Percentiles rank a stretch among this genome's conserved stretches.
Evolutionary conservation across 2,329 filamentous ascomycete species (phyloP).

Genomic region (Cladophialophora carrionii): DNA sequence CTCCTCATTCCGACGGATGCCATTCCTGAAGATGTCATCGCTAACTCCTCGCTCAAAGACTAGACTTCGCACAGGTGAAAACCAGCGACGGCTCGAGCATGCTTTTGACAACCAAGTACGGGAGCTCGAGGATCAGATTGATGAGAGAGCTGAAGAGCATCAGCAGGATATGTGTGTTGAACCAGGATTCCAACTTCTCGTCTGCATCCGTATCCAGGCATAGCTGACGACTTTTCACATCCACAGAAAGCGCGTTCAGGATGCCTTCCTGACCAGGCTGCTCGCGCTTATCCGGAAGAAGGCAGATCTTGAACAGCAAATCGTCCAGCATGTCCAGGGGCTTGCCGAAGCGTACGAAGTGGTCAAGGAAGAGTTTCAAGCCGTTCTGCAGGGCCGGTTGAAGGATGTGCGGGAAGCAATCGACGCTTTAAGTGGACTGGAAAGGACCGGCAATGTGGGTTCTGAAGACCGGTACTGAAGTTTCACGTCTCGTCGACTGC

Average conservation of each 20-base stretch:
- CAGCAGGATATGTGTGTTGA: constrained; percentile 20
- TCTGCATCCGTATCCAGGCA: neutral
- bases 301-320: constrained; percentile 26
- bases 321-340: constrained; percentile 25
- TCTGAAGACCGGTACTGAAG: neutral
- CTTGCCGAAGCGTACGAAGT: constrained; percentile 25
- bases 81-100: constrained; percentile 27
- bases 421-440: constrained; percentile 2
- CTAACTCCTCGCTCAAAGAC: constrained; percentile 10
- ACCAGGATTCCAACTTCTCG: neutral
- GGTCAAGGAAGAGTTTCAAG: constrained; percentile 28
- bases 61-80: constrained; percentile 26
- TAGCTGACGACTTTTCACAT: neutral
- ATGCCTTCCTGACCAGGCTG: constrained; percentile 21
- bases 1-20: neutral
- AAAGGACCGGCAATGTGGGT: constrained; percentile 6
- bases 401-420: constrained; percentile 30
- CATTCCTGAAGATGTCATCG: neutral
- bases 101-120: constrained; percentile 24
- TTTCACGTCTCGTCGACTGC: constrained; percentile 50
- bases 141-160: constrained; percentile 13
- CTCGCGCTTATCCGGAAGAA: constrained; percentile 24
- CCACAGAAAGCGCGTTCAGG: constrained; percentile 19
- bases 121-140: constrained; percentile 16
- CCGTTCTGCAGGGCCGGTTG: constrained; percentile 27